Evolutionary conservation across 768 basidiomycete genomes (phyloP).

Genomic region (Tylopilus intermedius): DNA sequence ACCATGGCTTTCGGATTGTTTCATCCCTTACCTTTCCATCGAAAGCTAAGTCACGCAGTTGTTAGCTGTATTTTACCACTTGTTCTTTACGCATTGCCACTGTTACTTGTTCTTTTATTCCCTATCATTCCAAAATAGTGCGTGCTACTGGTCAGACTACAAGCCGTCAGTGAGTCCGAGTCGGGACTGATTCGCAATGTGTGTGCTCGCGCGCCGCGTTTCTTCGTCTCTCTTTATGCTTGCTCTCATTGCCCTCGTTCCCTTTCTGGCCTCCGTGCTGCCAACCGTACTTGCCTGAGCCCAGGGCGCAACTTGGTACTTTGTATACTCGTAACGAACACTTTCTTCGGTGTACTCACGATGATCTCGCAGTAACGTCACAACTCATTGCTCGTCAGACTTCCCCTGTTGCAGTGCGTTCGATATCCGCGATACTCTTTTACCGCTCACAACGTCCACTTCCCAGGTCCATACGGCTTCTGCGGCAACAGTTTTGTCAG

Average conservation of each 20-base stretch:
- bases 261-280: conserved; percentile 14
- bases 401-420: conserved; percentile 43
- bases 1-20: too few species aligned
- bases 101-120: too few species aligned
- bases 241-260: conserved; percentile 13
- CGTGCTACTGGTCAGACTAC: too few species aligned
- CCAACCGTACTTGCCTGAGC: conserved; percentile 15
- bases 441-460: background rate
- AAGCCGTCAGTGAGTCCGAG: too few species aligned
- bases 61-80: too few species aligned
- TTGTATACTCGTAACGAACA: background rate
- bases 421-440: background rate
- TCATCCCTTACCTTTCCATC: too few species aligned
- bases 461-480: conserved; percentile 48
- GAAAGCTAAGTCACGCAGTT: too few species aligned
- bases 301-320: conserved; percentile 28
- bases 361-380: conserved; percentile 31
- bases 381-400: conserved; percentile 32
- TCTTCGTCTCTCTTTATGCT: conserved; percentile 20
- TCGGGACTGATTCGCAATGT: too few species aligned
- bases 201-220: too few species aligned
- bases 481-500: conserved; percentile 43
- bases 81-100: too few species aligned
- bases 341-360: background rate
- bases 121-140: too few species aligned